Percentiles rank a stretch among this genome's conserved stretches.
These are phyloP conservation scores for Aspergillus saccharolyticus DNA, from an alignment of 495 filamentous ascomycete species.

Conservation along the genomic window DNA sequence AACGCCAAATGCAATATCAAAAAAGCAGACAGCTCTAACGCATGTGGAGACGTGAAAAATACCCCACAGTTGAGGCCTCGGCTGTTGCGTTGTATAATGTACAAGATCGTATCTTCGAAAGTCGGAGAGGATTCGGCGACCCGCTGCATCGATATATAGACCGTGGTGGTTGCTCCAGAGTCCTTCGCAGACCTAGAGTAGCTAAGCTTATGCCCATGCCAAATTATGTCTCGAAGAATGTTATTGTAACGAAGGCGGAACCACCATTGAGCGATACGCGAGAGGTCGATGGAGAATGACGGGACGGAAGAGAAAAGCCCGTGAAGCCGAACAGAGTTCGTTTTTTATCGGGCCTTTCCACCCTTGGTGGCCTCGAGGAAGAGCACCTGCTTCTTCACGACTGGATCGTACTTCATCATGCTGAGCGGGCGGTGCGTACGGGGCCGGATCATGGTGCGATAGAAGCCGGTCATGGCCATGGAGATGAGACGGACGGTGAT, in stretches of 20 bases:
- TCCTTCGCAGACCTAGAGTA: too few relatives aligned
- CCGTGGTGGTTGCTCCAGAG: background rate
- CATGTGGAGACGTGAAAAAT: slow-evolving; percentile 1
- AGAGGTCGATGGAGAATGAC: too few relatives aligned
- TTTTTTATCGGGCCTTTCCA: slow-evolving; percentile 36
- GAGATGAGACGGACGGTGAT: slow-evolving; percentile 91
- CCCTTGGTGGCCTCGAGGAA: slow-evolving; percentile 85
- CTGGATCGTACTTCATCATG: slow-evolving; percentile 98
- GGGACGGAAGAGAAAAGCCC: too few relatives aligned
- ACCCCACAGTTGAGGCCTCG: slow-evolving; percentile 1
- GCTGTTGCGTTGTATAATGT: slow-evolving; percentile 22
- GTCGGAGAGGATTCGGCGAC: slow-evolving; percentile 1
- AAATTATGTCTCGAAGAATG: too few relatives aligned
- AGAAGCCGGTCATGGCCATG: slow-evolving; percentile 98
- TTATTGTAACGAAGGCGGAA: too few relatives aligned
- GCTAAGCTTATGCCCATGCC: too few relatives aligned
- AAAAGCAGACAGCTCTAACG: slow-evolving; percentile 15
- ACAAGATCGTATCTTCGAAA: slow-evolving; percentile 20
- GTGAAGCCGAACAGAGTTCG: background rate
- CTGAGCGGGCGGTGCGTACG: slow-evolving; percentile 76
- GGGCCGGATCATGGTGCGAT: slow-evolving; percentile 80
- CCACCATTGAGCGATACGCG: too few relatives aligned
- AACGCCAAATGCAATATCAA: slow-evolving; percentile 26
- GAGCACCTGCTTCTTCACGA: slow-evolving; percentile 91
- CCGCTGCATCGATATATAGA: background rate